Conservation (phyloP, 352 stramenopile species). For the Elongisporangium senticosum region DNA sequence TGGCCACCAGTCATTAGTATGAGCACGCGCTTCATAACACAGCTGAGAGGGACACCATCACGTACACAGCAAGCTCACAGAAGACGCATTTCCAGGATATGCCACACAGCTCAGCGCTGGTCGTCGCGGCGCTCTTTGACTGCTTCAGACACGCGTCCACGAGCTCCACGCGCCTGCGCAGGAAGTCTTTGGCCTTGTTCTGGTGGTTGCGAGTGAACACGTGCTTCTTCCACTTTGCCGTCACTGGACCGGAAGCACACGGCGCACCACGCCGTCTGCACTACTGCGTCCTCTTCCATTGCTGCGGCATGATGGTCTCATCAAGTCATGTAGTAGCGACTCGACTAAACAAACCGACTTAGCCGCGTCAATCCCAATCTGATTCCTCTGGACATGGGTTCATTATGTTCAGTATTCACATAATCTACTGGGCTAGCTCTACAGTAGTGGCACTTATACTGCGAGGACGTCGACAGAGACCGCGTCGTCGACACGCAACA, state of each 20-base stretch:
- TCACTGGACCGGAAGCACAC: constrained; percentile 57
- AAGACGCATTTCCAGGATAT: constrained; percentile 24
- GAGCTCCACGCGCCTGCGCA: constrained; percentile 25
- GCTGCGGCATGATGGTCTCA: not conserved
- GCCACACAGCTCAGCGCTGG: not conserved
- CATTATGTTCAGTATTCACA: no score
- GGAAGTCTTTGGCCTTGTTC: constrained; percentile 28
- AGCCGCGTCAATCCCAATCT: not conserved
- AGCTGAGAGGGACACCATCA: not conserved
- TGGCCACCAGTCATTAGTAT: not conserved
- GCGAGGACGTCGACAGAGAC: not conserved
- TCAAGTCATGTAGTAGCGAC: not conserved
- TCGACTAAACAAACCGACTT: not conserved
- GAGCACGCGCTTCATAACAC: not conserved
- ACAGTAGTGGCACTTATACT: not conserved
- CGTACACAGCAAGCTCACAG: constrained; percentile 27
- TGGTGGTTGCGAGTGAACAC: constrained; percentile 61
- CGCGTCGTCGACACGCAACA: not conserved
- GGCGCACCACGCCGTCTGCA: constrained; percentile 40
- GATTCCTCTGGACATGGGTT: not conserved
- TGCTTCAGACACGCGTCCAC: constrained; percentile 1
- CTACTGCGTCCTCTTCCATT: constrained; percentile 16
- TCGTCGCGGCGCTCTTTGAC: constrained; percentile 3
- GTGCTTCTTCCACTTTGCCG: constrained; percentile 63
- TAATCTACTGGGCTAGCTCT: no score